Evolutionary conservation across 2,329 filamentous ascomycete genomes (phyloP).

Genomic region (Cladosporium halotolerans): DNA sequence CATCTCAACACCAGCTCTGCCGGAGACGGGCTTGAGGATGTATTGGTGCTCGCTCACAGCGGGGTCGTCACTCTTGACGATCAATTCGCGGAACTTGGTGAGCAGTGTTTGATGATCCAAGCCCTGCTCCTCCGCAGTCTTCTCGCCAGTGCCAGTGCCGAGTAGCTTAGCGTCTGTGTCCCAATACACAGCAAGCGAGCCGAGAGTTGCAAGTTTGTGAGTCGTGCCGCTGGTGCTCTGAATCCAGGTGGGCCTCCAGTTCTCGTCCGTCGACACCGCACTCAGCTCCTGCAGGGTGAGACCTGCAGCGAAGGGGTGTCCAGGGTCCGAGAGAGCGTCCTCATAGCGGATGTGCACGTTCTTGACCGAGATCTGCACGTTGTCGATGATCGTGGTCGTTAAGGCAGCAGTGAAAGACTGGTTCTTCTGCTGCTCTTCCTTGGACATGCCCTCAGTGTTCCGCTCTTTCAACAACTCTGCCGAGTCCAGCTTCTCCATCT

Average conservation of each 20-base stretch:
- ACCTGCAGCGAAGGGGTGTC: constrained; percentile 89
- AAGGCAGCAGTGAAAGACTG: constrained; percentile 96
- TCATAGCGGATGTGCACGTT: constrained; percentile 98
- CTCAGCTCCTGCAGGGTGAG: constrained; percentile 94
- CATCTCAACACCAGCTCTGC: constrained; percentile 87
- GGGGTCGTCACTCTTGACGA: constrained; percentile 62
- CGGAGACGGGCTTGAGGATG: constrained; percentile 91
- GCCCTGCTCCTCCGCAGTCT: constrained; percentile 52
- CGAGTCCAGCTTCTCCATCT: constrained; percentile 97
- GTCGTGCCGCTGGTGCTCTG: constrained; percentile 76
- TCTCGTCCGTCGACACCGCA: constrained; percentile 87
- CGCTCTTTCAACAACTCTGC: constrained; percentile 90
- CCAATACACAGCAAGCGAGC: constrained; percentile 92
- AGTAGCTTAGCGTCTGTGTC: constrained; percentile 86
- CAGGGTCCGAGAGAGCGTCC: constrained; percentile 89
- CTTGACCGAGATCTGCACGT: constrained; percentile 93
- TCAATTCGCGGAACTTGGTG: constrained; percentile 68
- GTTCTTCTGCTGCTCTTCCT: constrained; percentile 93
- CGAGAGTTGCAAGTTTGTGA: constrained; percentile 88
- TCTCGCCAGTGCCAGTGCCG: constrained; percentile 70
- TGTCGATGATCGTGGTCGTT: constrained; percentile 95
- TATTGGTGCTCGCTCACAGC: constrained; percentile 67
- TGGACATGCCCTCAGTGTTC: constrained; percentile 85
- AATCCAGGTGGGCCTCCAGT: constrained; percentile 95
- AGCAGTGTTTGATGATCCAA: constrained; percentile 72